These are phyloP conservation scores for Coffea eugenioides DNA, from an alignment of 257 asterid species.

Conservation along the genomic window DNA sequence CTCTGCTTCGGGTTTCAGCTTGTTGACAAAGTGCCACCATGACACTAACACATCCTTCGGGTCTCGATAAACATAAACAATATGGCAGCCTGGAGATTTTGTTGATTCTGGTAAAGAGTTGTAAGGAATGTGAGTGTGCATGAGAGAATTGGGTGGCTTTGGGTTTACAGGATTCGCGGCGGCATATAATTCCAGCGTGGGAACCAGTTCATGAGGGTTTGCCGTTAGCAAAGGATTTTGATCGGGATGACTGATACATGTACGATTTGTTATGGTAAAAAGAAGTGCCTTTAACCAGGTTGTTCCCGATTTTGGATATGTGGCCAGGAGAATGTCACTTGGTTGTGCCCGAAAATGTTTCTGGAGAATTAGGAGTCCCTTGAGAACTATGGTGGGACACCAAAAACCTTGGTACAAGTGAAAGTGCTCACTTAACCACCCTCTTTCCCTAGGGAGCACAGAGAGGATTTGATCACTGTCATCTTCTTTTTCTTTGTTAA, in stretches of 20 bases:
- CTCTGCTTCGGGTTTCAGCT: conserved; percentile 21
- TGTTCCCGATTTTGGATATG: conserved; percentile 32
- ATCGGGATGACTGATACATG: neutral
- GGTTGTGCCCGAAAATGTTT: conserved; percentile 21
- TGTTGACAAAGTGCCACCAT: conserved; percentile 21
- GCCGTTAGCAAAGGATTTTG: conserved; percentile 28
- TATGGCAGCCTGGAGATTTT: conserved; percentile 14
- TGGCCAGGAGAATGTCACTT: conserved; percentile 19
- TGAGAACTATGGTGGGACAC: conserved; percentile 20
- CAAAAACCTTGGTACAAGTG: conserved; percentile 28
- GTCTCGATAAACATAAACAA: conserved; percentile 22
- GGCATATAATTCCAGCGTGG: conserved; percentile 23
- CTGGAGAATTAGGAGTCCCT: conserved; percentile 29
- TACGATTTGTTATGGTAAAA: conserved; percentile 20
- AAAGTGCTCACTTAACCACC: conserved; percentile 23
- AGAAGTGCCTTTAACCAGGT: conserved; percentile 36
- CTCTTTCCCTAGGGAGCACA: conserved; percentile 29
- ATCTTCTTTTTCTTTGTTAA: neutral
- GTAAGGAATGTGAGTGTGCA: conserved; percentile 27
- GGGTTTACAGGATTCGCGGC: conserved; percentile 18
- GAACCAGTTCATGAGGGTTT: conserved; percentile 31
- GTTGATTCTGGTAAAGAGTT: conserved; percentile 18
- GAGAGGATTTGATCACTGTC: conserved; percentile 7
- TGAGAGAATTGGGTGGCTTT: conserved; percentile 16
- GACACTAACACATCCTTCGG: conserved; percentile 36